Conservation (phyloP, 495 filamentous ascomycete genomes). For the Penicillium mononematosum region DNA sequence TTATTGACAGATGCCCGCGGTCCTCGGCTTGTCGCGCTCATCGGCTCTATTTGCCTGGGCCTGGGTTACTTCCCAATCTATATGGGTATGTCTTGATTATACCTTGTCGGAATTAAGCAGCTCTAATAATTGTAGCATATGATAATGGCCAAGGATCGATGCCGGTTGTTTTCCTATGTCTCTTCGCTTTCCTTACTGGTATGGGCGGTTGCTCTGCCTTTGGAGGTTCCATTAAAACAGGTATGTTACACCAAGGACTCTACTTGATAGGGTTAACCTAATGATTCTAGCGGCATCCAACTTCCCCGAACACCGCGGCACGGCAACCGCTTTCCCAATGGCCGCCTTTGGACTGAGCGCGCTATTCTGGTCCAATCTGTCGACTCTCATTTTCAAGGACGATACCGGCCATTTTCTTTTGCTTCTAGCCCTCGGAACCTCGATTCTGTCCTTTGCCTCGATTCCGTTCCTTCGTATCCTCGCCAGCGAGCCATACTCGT, state of each 20-base stretch:
- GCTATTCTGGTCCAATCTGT: slow-evolving; percentile 86
- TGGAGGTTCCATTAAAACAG: slow-evolving; percentile 76
- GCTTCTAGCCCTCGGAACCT: slow-evolving; percentile 78
- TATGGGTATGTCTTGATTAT: slow-evolving; percentile 44
- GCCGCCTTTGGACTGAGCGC: slow-evolving; percentile 93
- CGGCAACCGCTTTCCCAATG: slow-evolving; percentile 89
- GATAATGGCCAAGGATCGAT: slow-evolving; percentile 55
- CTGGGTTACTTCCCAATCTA: slow-evolving; percentile 81
- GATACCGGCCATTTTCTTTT: slow-evolving; percentile 78
- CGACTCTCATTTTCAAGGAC: slow-evolving; percentile 76
- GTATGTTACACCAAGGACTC: slow-evolving; percentile 30
- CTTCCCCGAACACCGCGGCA: slow-evolving; percentile 87
- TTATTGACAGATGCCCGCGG: slow-evolving; percentile 83
- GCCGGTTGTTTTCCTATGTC: slow-evolving; percentile 66
- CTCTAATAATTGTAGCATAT: slow-evolving; percentile 41
- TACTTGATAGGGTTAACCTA: not conserved
- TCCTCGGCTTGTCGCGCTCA: slow-evolving; percentile 70
- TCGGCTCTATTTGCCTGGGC: slow-evolving; percentile 68
- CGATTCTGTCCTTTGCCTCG: slow-evolving; percentile 64
- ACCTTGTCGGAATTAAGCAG: not conserved
- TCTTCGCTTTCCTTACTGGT: slow-evolving; percentile 82
- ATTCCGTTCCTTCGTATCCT: slow-evolving; percentile 81
- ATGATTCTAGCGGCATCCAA: slow-evolving; percentile 69
- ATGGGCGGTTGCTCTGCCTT: slow-evolving; percentile 87
- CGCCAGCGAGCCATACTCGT: slow-evolving; percentile 59